Evolutionary conservation across 1,284 basidiomycete genomes (phyloP), one percentile per base, ranked within the genome.

Genomic region (Blastosporella zonata): DNA sequence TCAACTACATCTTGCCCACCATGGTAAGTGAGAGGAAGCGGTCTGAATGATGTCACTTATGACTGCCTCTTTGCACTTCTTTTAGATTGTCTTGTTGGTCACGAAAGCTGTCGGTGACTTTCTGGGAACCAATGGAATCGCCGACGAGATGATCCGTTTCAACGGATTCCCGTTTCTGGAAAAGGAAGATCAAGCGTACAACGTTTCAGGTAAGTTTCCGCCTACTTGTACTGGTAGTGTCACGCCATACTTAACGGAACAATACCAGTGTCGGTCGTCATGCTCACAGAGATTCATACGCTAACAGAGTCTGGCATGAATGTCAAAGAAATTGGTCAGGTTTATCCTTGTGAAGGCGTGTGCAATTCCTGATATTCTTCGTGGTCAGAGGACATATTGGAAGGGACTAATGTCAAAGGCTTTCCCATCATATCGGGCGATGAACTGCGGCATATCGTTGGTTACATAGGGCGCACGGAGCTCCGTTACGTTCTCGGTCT

Each of bases 31-130:
- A 31, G 4, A 47, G 2, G 2, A 21, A 12, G 20, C 9, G 10
- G 13, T 4, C n/a, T 22, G 6, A 18, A 28, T 31, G 9, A 20
- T n/a, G 13, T 44, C 33, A 42, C 21, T 27, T 27, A 22, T 37
- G 31, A 36, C 34, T 21, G n/a, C 27, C 22, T 37, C 20, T 39
- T n/a, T 17, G 13, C 29, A 20, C 15, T 33, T 50, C 33, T 43
- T 34, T 9, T 58, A 96, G 93, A 95, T 99, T 60, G 94, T 97
- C 0, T 77, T 98, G 20, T 74, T 98, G 29, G 94, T 97, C 28
- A 97, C 97, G 12, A 99, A 98, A 69, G 93, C 93, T 6, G 94
- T 99, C 10, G 92, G 92, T n/a, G 97, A 99, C 63, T 88, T 93
- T 59, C 79, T 98, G 40, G 93, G 93, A 17, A 88, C 87, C 9